phyloP scores from a whole-genome alignment of 768 basidiomycete species.

The Trametes cubensis region DNA sequence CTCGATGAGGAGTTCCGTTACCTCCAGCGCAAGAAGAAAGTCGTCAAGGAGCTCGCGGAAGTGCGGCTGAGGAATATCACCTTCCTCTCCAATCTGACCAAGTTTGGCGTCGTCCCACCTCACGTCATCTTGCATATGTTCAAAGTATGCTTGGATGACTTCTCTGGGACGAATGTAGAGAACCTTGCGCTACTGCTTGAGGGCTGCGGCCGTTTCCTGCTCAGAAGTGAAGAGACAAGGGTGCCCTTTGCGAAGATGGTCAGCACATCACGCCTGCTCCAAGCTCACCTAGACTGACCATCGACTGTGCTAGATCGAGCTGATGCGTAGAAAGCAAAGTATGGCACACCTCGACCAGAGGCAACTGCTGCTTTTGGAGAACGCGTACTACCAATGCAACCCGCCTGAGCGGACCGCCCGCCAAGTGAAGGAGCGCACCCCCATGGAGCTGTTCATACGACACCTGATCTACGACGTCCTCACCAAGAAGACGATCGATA shows the following conservation, averaged over 20 bases:
- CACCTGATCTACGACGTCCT: conserved; percentile 95
- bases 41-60: conserved; percentile 87
- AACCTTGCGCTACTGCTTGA: conserved; percentile 90
- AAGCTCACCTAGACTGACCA: not conserved
- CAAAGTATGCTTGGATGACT: conserved; percentile 97
- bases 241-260: conserved; percentile 91
- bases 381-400: conserved; percentile 99
- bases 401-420: conserved; percentile 91
- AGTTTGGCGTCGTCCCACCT: conserved; percentile 87
- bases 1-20: conserved; percentile 97
- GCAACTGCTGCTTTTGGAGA: conserved; percentile 88
- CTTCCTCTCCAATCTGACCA: conserved; percentile 91
- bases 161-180: conserved; percentile 90
- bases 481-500: conserved; percentile 92
- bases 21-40: conserved; percentile 90
- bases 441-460: conserved; percentile 91
- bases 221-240: conserved; percentile 85
- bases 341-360: conserved; percentile 92
- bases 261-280: conserved; percentile 19
- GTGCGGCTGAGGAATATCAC: conserved; percentile 84
- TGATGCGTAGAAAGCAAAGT: conserved; percentile 93
- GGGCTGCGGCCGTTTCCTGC: conserved; percentile 89
- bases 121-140: conserved; percentile 94
- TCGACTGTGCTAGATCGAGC: conserved; percentile 63
- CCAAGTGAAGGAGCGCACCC: conserved; percentile 81